Evolutionary conservation across 2,329 filamentous ascomycete genomes (phyloP).

Genomic region (Apiospora malaysiana): DNA sequence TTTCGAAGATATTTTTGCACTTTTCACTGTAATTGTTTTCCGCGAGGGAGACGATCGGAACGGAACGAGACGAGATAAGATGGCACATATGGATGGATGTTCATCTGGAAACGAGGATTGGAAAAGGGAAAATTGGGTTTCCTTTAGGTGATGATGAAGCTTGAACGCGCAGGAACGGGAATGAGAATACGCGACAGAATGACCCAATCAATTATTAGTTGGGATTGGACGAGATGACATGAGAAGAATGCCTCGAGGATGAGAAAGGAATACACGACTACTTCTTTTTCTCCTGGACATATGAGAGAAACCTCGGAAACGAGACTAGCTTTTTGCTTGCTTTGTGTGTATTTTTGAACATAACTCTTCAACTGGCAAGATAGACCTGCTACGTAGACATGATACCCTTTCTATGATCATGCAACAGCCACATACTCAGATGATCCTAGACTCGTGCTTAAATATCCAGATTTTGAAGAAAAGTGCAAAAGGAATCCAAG

Average conservation of each 20-base stretch:
- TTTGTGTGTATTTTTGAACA: background rate
- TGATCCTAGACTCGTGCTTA: background rate
- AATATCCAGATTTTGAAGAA: too few species aligned
- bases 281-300: constrained; percentile 2
- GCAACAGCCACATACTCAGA: background rate
- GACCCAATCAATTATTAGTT: constrained; percentile 1
- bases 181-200: background rate
- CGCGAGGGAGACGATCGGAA: background rate
- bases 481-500: too few species aligned
- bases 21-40: constrained; percentile 12
- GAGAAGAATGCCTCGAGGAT: background rate
- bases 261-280: constrained; percentile 7
- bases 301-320: background rate
- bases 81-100: background rate
- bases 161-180: background rate
- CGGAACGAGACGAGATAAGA: background rate
- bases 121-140: background rate
- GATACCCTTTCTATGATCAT: background rate
- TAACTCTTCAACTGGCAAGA: background rate
- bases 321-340: background rate
- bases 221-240: background rate
- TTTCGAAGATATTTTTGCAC: background rate
- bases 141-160: background rate
- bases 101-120: constrained; percentile 1
- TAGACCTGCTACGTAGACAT: background rate